A percentile compares a stretch with the other conserved stretches of the same genome.
These are phyloP conservation scores for Leccinum pachyderme DNA, from an alignment of 1,284 basidiomycete species.

Conservation along the genomic window DNA sequence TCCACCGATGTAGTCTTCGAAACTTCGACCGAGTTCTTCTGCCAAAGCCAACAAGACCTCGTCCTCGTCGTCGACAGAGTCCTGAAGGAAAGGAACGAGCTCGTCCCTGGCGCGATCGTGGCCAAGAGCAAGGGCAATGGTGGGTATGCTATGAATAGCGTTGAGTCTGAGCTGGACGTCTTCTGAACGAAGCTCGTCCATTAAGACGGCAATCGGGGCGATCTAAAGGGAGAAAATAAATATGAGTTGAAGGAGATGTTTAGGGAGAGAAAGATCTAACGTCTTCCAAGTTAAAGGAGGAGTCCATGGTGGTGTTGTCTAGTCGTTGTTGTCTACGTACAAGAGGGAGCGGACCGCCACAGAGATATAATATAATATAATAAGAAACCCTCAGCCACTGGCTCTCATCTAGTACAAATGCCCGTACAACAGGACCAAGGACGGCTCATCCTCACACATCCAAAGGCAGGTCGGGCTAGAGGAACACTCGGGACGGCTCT, in stretches of 20 bases:
- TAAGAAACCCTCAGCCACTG: slow-evolving; percentile 20
- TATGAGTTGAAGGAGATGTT: slow-evolving; percentile 18
- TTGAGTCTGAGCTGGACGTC: slow-evolving; percentile 94
- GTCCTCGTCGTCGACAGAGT: slow-evolving; percentile 99
- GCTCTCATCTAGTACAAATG: slow-evolving; percentile 30
- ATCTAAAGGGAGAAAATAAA: slow-evolving; percentile 46
- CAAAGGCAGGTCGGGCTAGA: slow-evolving; percentile 40
- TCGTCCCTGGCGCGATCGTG: slow-evolving; percentile 95
- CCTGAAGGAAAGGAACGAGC: slow-evolving; percentile 95
- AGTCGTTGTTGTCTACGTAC: neutral
- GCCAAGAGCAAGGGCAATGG: slow-evolving; percentile 96
- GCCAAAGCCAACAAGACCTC: slow-evolving; percentile 96
- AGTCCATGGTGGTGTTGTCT: slow-evolving; percentile 50
- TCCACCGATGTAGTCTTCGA: slow-evolving; percentile 95
- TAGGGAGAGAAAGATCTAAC: slow-evolving; percentile 36
- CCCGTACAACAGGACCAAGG: slow-evolving; percentile 44
- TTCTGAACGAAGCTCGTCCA: slow-evolving; percentile 94
- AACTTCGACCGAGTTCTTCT: slow-evolving; percentile 91
- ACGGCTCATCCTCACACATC: slow-evolving; percentile 48
- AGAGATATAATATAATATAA: neutral
- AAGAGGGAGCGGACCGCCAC: slow-evolving; percentile 1
- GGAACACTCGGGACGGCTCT: neutral
- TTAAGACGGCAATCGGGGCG: slow-evolving; percentile 84
- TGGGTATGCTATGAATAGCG: slow-evolving; percentile 97
- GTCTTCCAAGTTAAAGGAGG: slow-evolving; percentile 57